Evolutionary conservation across 176 grass and related monocot species (phyloP), one percentile per base, ranked within the genome.

Genomic region (Saccharum spontaneum): DNA sequence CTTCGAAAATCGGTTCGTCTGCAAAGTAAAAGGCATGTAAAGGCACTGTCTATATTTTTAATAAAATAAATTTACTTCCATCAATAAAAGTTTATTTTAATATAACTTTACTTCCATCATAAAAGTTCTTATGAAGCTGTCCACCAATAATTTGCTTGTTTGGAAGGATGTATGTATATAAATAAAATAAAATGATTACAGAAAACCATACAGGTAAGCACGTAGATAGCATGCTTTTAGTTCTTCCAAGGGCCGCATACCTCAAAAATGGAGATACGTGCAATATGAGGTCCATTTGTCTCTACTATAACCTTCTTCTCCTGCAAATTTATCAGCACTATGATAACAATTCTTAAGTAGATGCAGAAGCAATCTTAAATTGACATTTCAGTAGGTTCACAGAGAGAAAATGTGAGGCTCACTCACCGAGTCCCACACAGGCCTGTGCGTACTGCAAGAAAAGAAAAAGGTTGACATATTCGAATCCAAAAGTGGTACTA

Each of bases 371-470:
- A 61, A 76, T 37, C 40, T 69, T n/a, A 69, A 55, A 81, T 11
- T 18, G 48, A 28, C 34, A 81, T 26, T 18, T 26, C 13, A 55
- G 67, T 45, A 89, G 48, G 3, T 44, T 28, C 24, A 28, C 20
- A 28, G 28, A 77, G 26, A 75, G 48, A 59, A 84, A 77, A 39
- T 6, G 7, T 44, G 31, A 9, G 87, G 79, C 49, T 44, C 86
- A 99, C 97, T 95, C 88, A 98, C 97, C 76, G 93, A 99, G 77
- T 87, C 92, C 97, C 97, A 99, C 10, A 82, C 71, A 67, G 97
- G 97, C 88, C 70, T 94, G 14, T 88, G 82, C 10, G 97, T 99
- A 33, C 97, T 99, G 91, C 67, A 40, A 83, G 20, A 22, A n/a
- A 46, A 61, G 3, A 22, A 24, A 73, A 73, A 48, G 49, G 67